A percentile compares a stretch with the other conserved stretches of the same genome.
These are phyloP conservation scores for Oryza rufipogon DNA, from an alignment of 176 grass and related monocot species.

Conservation along the genomic window DNA sequence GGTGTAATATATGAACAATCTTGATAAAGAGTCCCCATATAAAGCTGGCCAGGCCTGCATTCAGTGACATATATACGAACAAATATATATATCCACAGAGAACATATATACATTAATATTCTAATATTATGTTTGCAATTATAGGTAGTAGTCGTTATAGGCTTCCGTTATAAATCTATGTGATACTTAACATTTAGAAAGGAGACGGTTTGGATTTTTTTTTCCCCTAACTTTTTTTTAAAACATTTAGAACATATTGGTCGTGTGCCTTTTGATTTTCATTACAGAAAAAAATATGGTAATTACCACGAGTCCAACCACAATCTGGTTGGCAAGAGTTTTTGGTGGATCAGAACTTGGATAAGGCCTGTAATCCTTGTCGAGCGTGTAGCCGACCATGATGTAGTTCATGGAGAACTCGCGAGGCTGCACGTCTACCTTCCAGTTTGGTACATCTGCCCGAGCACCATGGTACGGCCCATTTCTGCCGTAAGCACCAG, in stretches of 20 bases:
- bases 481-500: constrained; percentile 5
- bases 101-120: no score
- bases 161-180: no score
- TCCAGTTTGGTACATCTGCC: not conserved
- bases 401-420: constrained; percentile 24
- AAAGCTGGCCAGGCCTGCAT: not conserved
- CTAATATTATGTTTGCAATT: no score
- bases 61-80: no score
- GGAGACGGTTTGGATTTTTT: no score
- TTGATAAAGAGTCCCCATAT: not conserved
- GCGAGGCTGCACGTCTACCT: not conserved
- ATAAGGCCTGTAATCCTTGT: not conserved
- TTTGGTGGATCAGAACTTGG: not conserved
- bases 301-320: constrained; percentile 15
- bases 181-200: no score
- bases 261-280: no score
- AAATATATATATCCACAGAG: no score
- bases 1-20: constrained; percentile 3
- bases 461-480: constrained; percentile 7
- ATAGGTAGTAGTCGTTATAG: no score
- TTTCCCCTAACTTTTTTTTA: no score
- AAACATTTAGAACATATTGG: no score
- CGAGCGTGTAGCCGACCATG: constrained; percentile 13
- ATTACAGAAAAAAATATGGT: no score
- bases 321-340: constrained; percentile 25